A percentile compares a stretch with the other conserved stretches of the same genome.
These are phyloP conservation scores for Themeda triandra DNA, from an alignment of 176 grass and related monocot genomes.

Conservation along the genomic window DNA sequence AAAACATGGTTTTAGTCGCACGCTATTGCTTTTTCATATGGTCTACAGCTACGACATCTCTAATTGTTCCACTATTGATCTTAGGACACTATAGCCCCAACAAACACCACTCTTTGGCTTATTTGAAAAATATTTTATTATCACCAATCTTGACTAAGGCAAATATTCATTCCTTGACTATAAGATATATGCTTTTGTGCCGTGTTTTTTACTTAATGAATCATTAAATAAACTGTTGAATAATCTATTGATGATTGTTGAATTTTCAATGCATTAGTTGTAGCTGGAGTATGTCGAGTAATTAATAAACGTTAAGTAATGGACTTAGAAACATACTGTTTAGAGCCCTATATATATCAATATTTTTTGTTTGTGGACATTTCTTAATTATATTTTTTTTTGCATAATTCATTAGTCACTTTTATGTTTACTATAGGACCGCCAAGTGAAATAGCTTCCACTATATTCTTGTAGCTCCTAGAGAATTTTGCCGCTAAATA, in stretches of 20 bases:
- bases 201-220: background rate
- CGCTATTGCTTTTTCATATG: no score
- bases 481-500: no score
- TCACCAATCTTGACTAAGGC: background rate
- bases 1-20: background rate
- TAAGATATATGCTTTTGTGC: background rate
- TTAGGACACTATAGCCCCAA: no score
- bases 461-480: no score
- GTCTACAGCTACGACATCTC: no score
- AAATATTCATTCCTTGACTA: background rate
- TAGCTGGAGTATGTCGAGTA: background rate
- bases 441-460: no score
- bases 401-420: no score
- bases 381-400: no score
- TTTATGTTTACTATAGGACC: no score
- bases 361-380: no score
- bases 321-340: background rate
- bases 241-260: background rate
- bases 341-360: background rate
- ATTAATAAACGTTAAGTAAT: background rate
- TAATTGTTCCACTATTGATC: no score
- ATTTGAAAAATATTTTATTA: background rate
- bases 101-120: no score
- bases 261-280: background rate
- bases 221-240: background rate